Evolutionary conservation across 495 filamentous ascomycete genomes (phyloP), one percentile per base, ranked within the genome.

Genomic region (Cladorrhinum samala): DNA sequence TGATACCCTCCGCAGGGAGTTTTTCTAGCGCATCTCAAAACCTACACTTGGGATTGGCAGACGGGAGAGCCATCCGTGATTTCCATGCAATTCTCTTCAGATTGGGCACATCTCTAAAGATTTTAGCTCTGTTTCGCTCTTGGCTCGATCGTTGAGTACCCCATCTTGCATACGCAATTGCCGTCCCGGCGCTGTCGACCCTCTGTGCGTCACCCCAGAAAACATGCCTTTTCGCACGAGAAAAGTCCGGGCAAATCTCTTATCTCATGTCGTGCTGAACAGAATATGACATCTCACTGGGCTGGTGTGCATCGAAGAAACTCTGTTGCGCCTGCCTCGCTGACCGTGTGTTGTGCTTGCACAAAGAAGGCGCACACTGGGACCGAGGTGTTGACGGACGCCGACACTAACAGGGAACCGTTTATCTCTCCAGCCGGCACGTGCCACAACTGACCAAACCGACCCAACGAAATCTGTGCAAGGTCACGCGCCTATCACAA

Each of bases 401-500:
- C n/a, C n/a, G n/a, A 18, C 13, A 41, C 39, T 41, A 41, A 41
- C 39, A 41, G 39, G 27, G 27, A 33, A 33, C 27, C 27, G 27
- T 33, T 33, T 33, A 33, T 33, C 27, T 33, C 27, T 33, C 11
- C 27, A 41, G 3, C 36, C 49, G 58, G 65, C 65, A 68, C 65
- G 65, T 68, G 65, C 63, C 55, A 16, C 39, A 5, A 33, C 27
- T 33, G 27, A 33, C 27, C 27, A 11, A 33, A 40, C 24, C 44
- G 25, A 16, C 43, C 9, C 13, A 21, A 46, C 40, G 52, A 57
- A 65, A 54, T 57, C 57, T 61, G 53, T 60, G 61, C 46, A 50
- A 57, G 63, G 60, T 66, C 65, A 66, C 65, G 60, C 63, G 63
- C 58, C 56, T 64, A 65, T 64, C 62, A 55, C 54, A 46, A 21